These are phyloP conservation scores for Phaeosphaeria sp. DNA, from an alignment of 2,329 filamentous ascomycete genomes.

Conservation along the genomic window DNA sequence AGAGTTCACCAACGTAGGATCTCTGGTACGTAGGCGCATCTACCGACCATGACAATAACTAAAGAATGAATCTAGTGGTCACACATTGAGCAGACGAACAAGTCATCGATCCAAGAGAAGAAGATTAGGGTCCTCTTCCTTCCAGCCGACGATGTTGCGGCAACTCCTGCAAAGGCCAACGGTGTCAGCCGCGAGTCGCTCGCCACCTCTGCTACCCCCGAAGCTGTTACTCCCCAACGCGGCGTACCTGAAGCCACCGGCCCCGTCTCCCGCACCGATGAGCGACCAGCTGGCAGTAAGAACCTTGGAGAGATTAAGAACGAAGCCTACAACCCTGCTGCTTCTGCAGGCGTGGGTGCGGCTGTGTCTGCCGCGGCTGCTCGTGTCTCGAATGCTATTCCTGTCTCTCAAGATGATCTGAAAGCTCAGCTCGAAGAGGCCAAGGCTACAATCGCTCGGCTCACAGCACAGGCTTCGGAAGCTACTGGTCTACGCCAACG, in stretches of 20 bases:
- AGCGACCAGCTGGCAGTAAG: conserved; percentile 48
- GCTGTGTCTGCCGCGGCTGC: conserved; percentile 55
- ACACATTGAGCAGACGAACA: conserved; percentile 74
- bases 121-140: conserved; percentile 95
- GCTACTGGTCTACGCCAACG: conserved; percentile 75
- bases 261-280: conserved; percentile 48
- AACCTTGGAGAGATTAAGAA: conserved; percentile 50
- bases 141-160: conserved; percentile 60
- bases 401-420: conserved; percentile 65
- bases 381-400: conserved; percentile 56
- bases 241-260: conserved; percentile 39
- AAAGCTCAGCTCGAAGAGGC: conserved; percentile 77
- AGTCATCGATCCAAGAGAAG: conserved; percentile 82
- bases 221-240: conserved; percentile 56
- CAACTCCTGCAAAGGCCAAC: conserved; percentile 44
- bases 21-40: conserved; percentile 69
- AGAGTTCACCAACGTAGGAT: conserved; percentile 79
- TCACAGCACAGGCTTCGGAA: conserved; percentile 65
- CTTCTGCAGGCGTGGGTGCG: conserved; percentile 42
- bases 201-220: conserved; percentile 62
- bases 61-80: conserved; percentile 67
- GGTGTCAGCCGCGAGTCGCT: conserved; percentile 39
- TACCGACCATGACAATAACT: conserved; percentile 2
- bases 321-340: conserved; percentile 50
- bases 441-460: conserved; percentile 72